Evolutionary conservation across 176 grass and related monocot species (phyloP), one percentile per base, ranked within the genome.

Genomic region (Cocos nucifera): DNA sequence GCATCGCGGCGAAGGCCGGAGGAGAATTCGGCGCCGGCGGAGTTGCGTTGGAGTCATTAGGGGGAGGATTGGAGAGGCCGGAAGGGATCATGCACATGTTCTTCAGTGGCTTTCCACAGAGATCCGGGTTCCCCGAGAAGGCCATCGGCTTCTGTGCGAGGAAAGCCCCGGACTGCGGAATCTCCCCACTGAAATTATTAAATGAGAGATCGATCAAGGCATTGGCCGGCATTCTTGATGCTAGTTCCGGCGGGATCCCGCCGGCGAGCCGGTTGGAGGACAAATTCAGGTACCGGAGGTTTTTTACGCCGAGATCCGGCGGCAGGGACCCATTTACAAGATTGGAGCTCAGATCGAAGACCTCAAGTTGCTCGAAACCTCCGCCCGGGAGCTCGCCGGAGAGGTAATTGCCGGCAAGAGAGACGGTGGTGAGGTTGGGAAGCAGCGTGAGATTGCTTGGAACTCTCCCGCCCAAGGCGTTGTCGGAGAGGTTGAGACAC

Each of bases 1-100:
- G 94, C 5, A 93, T 89, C 68, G 85, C 94, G 17, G 94, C 94
- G 73, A 99, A 92, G 12, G 94, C 85, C 26, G 94, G 88, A 53
- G 94, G 88, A 63, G 84, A 87, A 44, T 88, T 78, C 0, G 62
- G 76, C 58, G 85, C 79, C 4, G 93, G 44, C 29, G 35, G 20
- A 50, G 4, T 83, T 18, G 62, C 54, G 7, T 18, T 22, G 4
- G 53, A 32, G 2, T n/a, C 30, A 57, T 89, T 84, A 0, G 93
- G 10, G 35, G 35, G 93, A 61, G 88, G 93, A 23, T 86, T 70
- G 3, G 80, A 97, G 9, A 83, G 81, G 44, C 87, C 78, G 2
- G 92, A 97, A 16, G 84, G 84, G 28, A 91, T 82, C 3, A 73
- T 68, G 73, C 92, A 97, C 5, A 75, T 63, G 51, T 73, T 69